Conservation (phyloP, 2,329 filamentous ascomycete species). For the Pseudopyrenochaeta lycopersici region DNA sequence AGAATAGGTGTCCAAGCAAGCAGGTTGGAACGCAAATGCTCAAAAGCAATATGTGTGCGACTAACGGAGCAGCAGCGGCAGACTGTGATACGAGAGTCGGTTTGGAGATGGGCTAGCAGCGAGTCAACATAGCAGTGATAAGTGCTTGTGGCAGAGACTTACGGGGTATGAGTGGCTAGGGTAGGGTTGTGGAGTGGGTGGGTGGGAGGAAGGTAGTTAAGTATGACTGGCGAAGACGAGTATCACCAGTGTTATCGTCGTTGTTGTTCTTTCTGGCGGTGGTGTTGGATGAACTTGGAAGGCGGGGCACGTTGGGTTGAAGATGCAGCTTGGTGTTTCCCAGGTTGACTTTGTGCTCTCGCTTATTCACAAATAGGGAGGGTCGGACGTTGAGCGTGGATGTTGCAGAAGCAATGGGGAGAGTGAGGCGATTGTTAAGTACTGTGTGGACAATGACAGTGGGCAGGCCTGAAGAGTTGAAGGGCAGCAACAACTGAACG, state of each 20-base stretch:
- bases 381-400: slow-evolving; percentile 4
- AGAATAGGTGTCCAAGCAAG: not conserved
- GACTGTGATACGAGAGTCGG: not conserved
- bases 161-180: too few relatives aligned
- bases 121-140: not conserved
- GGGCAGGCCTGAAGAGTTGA: slow-evolving; percentile 6
- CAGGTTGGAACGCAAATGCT: not conserved
- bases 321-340: slow-evolving; percentile 9
- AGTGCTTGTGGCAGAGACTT: not conserved
- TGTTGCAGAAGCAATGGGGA: slow-evolving; percentile 6
- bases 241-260: too few relatives aligned
- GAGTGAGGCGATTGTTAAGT: not conserved
- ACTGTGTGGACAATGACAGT: not conserved
- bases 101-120: not conserved
- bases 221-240: not conserved
- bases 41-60: not conserved
- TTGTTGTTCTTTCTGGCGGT: too few relatives aligned
- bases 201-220: too few relatives aligned
- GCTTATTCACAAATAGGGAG: slow-evolving; percentile 6
- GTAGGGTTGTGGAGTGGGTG: not conserved
- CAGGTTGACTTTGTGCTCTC: slow-evolving; percentile 9
- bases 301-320: slow-evolving; percentile 17
- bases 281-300: slow-evolving; percentile 6
- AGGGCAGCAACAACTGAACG: slow-evolving; percentile 6
- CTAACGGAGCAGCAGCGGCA: not conserved